A percentile compares a stretch with the other conserved stretches of the same genome.
These are phyloP conservation scores for Taphrina communis DNA, from an alignment of 1,139 yeast genomes.

Conservation along the genomic window DNA sequence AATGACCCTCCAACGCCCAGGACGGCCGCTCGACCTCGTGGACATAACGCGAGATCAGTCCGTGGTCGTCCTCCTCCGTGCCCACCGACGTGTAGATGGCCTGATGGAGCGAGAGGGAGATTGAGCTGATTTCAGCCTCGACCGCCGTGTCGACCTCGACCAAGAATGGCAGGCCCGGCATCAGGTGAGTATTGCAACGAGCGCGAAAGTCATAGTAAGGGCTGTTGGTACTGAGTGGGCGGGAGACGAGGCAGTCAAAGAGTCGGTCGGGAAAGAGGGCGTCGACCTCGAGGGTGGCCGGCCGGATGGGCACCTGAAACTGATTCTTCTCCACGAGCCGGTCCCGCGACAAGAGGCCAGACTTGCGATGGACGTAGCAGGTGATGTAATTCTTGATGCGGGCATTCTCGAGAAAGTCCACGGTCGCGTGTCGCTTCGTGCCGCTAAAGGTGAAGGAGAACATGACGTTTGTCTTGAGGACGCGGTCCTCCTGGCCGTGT, in stretches of 20 bases:
- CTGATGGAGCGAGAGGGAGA: conserved; percentile 33
- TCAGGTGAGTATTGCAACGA: conserved; percentile 34
- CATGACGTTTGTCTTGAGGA: conserved; percentile 32
- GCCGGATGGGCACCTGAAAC: conserved; percentile 27
- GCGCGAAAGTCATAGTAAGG: conserved; percentile 28
- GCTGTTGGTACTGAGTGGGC: conserved; percentile 26
- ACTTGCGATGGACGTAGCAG: conserved; percentile 30
- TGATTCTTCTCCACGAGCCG: conserved; percentile 33
- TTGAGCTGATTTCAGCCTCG: conserved; percentile 24
- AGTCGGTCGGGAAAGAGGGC: conserved; percentile 35
- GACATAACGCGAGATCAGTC: conserved; percentile 26
- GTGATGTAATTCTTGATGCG: conserved; percentile 40
- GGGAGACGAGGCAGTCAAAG: conserved; percentile 25
- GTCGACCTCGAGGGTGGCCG: conserved; percentile 30
- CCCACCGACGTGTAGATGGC: conserved; percentile 22
- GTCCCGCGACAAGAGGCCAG: conserved; percentile 33
- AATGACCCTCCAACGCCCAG: conserved; percentile 17
- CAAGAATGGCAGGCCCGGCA: conserved; percentile 38
- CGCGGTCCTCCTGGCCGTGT: conserved; percentile 32
- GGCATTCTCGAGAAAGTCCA: conserved; percentile 30
- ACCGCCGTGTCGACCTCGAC: conserved; percentile 31
- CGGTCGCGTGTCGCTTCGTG: conserved; percentile 29
- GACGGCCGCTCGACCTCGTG: conserved; percentile 31
- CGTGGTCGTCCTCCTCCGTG: conserved; percentile 20
- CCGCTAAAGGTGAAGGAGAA: conserved; percentile 32